These are phyloP conservation scores for Amanita phalloides DNA, from an alignment of 768 basidiomycete species.

Conservation along the genomic window DNA sequence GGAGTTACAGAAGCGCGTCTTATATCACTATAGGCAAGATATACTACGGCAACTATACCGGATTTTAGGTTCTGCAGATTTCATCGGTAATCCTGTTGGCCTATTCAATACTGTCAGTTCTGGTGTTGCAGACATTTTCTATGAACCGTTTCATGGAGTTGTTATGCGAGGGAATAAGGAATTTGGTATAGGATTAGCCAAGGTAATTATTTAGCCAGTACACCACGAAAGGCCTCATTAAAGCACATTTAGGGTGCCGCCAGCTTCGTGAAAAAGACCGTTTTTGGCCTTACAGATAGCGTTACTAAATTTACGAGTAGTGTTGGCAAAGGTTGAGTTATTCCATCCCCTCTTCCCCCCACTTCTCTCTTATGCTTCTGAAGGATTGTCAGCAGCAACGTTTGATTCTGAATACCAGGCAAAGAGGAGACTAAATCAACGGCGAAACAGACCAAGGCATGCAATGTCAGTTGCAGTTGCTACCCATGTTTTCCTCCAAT, in stretches of 20 bases:
- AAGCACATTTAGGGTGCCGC: conserved; percentile 68
- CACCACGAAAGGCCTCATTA: neutral
- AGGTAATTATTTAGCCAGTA: conserved; percentile 33
- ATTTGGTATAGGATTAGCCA: conserved; percentile 87
- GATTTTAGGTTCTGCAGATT: conserved; percentile 96
- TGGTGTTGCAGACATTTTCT: conserved; percentile 96
- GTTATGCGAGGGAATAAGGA: conserved; percentile 96
- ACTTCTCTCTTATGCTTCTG: neutral
- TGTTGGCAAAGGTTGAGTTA: conserved; percentile 74
- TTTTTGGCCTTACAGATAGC: conserved; percentile 93
- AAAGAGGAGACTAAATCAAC: conserved; percentile 75
- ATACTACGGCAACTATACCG: conserved; percentile 90
- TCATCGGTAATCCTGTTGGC: conserved; percentile 92
- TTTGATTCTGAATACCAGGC: conserved; percentile 95
- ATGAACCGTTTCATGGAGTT: conserved; percentile 94
- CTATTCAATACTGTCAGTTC: conserved; percentile 98
- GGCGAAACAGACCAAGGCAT: conserved; percentile 92
- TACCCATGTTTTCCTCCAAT: neutral
- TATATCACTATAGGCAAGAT: conserved; percentile 91
- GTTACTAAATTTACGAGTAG: conserved; percentile 98
- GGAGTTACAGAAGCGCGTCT: conserved; percentile 74
- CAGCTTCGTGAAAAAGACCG: conserved; percentile 97
- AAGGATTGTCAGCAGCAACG: conserved; percentile 92
- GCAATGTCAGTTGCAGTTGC: conserved; percentile 58
- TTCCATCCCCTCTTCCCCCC: neutral